Conservation (phyloP, 768 basidiomycete species). For the Amyloporia xantha region DNA sequence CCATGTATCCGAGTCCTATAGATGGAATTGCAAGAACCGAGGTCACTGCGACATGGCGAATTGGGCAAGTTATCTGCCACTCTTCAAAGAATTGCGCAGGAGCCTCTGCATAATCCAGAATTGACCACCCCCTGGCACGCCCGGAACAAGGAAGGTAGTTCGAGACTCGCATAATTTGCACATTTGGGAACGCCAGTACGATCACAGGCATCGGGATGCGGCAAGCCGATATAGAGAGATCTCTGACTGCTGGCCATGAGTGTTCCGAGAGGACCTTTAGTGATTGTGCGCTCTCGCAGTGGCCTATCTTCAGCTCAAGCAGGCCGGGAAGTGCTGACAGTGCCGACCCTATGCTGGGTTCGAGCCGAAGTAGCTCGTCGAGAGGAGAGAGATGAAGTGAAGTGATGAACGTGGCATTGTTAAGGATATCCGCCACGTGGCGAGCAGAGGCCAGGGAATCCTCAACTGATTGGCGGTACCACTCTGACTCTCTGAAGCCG, state of each 20-base stretch:
- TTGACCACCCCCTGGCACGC: neutral
- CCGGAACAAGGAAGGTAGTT: neutral
- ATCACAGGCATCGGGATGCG: neutral
- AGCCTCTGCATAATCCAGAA: neutral
- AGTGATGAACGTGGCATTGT: neutral
- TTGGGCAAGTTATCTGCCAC: neutral
- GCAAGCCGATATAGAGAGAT: neutral
- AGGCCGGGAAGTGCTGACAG: neutral
- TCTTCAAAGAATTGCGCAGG: neutral
- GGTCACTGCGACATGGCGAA: neutral
- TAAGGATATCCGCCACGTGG: neutral
- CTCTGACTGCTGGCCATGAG: neutral
- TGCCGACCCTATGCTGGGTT: neutral
- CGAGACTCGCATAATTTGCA: neutral
- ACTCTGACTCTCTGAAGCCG: too few relatives aligned
- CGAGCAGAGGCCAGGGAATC: neutral
- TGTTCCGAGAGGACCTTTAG: neutral
- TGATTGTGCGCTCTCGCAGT: neutral
- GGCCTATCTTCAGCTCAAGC: neutral
- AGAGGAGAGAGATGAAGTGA: neutral
- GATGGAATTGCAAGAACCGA: neutral
- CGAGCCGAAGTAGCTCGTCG: neutral
- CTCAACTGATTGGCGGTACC: too few relatives aligned
- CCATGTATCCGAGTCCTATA: neutral
- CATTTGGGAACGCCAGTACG: neutral